phyloP scores from a whole-genome alignment of 2,329 filamentous ascomycete genomes.

The Ilyonectria mors-panacis region DNA sequence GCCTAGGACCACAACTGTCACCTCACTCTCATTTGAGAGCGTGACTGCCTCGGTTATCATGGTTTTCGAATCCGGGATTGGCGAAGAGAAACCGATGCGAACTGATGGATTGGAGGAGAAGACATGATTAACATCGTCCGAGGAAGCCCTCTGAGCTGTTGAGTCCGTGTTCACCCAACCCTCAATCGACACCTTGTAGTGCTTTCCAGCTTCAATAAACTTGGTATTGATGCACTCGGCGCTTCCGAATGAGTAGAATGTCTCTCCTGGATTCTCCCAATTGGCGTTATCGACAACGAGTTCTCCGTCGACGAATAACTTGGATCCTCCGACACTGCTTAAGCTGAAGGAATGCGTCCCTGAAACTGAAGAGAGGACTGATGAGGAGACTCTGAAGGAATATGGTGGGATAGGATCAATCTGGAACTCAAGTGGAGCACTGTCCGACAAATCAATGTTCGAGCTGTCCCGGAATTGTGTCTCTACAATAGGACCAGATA shows the following conservation, averaged over 20 bases:
- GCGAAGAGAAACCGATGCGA: constrained; percentile 29
- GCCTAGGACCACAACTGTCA: constrained; percentile 28
- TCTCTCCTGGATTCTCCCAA: constrained; percentile 15
- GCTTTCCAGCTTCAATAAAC: constrained; percentile 5
- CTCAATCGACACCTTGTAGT: constrained; percentile 6
- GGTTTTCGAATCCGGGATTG: constrained; percentile 5
- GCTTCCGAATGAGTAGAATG: constrained; percentile 30
- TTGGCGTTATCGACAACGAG: constrained; percentile 23
- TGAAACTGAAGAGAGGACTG: constrained; percentile 11
- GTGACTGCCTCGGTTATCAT: constrained; percentile 26
- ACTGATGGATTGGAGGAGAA: constrained; percentile 31
- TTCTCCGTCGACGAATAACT: constrained; percentile 17
- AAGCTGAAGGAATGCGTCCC: constrained; percentile 9
- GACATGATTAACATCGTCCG: constrained; percentile 12
- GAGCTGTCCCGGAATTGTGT: constrained; percentile 26
- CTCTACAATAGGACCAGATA: constrained; percentile 9
- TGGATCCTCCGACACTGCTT: constrained; percentile 20
- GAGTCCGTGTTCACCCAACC: constrained; percentile 16
- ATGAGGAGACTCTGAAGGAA: constrained; percentile 16
- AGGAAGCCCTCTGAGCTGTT: not conserved
- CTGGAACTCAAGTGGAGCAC: constrained; percentile 10
- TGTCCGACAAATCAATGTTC: constrained; percentile 19
- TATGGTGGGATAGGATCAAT: constrained; percentile 17
- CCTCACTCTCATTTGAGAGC: constrained; percentile 27
- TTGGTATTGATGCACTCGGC: constrained; percentile 9